Evolutionary conservation across 768 basidiomycete genomes (phyloP), one percentile per base, ranked within the genome.

Genomic region (Panaeolus papilionaceus): DNA sequence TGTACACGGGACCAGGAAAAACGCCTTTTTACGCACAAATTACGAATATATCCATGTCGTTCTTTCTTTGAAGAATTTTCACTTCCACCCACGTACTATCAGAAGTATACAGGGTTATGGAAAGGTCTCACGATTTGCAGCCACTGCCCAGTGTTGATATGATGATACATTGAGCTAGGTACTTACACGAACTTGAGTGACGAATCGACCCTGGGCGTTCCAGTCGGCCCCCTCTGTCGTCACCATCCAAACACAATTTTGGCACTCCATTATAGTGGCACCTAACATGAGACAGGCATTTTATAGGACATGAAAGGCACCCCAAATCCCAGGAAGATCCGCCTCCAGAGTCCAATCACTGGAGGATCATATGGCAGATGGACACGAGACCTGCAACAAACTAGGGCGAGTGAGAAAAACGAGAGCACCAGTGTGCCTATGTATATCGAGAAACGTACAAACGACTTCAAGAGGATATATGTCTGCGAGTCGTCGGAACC

Each of bases 331-430:
- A 58, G 33, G 20, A 58, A 58, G 54, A 58, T 58, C 54, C 54
- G 28, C 28, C 3, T 28, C 33, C 23, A 8, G 23, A 23, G 18
- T 47, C 18, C 20, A 23, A 23, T 20, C 2, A 3, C 18, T 58
- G 20, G 28, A 28, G 54, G 23, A 23, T 23, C 54, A 58, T 37
- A 58, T 58, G 28, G 54, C 54, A 33, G 14, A 14, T 28, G 28
- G 28, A 33, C 54, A 58, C 54, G 54, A 58, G 54, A 58, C 54
- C 54, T 37, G n/a, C 28, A 5, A 26, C 28, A 18, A 58, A 37
- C 11, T 12, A 28, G 54, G 54, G 33, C 37, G 54, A 58, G 20
- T 33, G 54, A 58, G 54, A 58, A 58, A 54, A 58, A 11, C 14
- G 33, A 16, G 8, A 9, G 26, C 7, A 9, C 14, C 16, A 26